Percentiles rank a stretch among this genome's conserved stretches.
phyloP scores from a whole-genome alignment of 768 basidiomycete genomes.

The Hysterangium stoloniferum region DNA sequence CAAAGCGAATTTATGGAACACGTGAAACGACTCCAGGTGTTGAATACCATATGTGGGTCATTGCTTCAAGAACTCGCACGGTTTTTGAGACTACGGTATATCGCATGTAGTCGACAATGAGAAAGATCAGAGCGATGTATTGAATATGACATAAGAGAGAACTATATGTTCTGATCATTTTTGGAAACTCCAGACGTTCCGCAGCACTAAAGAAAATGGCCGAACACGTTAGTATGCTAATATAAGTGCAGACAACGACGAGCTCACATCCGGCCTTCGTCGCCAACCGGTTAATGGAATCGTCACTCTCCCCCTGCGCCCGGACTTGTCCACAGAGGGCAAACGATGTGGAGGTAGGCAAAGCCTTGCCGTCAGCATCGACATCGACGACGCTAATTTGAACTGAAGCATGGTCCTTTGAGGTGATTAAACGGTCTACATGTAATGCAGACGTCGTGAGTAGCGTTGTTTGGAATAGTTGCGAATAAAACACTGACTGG shows the following conservation, averaged over 20 bases:
- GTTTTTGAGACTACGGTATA: too few species aligned
- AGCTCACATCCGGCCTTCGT: conserved; percentile 90
- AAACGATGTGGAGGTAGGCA: conserved; percentile 78
- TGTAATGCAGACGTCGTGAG: conserved; percentile 2
- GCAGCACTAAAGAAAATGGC: conserved; percentile 57
- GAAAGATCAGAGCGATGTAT: background rate
- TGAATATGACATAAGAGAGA: background rate
- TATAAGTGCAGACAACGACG: conserved; percentile 4
- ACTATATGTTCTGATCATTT: conserved; percentile 62
- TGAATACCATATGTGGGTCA: too few species aligned
- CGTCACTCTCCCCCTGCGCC: conserved; percentile 93
- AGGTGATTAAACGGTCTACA: conserved; percentile 92
- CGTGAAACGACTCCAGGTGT: too few species aligned
- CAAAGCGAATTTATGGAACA: too few species aligned
- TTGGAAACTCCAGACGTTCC: conserved; percentile 93
- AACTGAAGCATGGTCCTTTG: conserved; percentile 98
- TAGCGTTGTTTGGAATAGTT: background rate
- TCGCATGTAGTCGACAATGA: background rate
- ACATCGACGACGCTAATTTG: conserved; percentile 95
- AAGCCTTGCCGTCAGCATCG: conserved; percentile 77
- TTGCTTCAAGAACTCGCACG: too few species aligned
- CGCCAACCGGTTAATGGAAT: conserved; percentile 92
- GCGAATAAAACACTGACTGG: conserved; percentile 56
- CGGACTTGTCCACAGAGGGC: conserved; percentile 93
- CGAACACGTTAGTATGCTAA: background rate